Evolutionary conservation across 2,329 filamentous ascomycete genomes (phyloP).

Genomic region (Blastomyces silverae): DNA sequence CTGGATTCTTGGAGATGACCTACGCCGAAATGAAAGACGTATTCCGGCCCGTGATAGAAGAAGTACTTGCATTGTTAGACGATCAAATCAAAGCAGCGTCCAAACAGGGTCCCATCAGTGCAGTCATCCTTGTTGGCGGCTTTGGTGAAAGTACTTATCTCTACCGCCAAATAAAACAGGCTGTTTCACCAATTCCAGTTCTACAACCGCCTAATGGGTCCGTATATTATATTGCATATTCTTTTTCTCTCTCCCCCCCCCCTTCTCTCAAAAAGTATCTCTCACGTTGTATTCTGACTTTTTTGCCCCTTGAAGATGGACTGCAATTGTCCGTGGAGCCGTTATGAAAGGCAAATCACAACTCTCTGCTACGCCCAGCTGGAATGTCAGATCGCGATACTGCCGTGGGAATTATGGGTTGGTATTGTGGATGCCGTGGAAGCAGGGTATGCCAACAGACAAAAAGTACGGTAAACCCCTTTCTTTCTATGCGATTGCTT

Average conservation of each 20-base stretch:
- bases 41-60: constrained; percentile 8
- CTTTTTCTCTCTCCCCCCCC: too few relatives aligned
- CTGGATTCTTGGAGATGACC: constrained; percentile 10
- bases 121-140: constrained; percentile 12
- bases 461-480: constrained; percentile 6
- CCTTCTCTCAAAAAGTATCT: background rate
- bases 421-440: constrained; percentile 12
- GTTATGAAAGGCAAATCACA: constrained; percentile 13
- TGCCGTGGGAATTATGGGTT: constrained; percentile 12
- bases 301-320: background rate
- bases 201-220: constrained; percentile 10
- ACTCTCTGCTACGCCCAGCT: constrained; percentile 3
- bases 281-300: background rate
- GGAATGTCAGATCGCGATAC: constrained; percentile 11
- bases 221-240: background rate
- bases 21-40: constrained; percentile 12
- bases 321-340: constrained; percentile 10
- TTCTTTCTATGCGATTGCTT: background rate
- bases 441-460: constrained; percentile 11
- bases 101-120: constrained; percentile 9
- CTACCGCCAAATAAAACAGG: constrained; percentile 10
- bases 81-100: constrained; percentile 9
- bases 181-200: constrained; percentile 7
- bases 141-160: constrained; percentile 13
- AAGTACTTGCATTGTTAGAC: constrained; percentile 5